These are phyloP conservation scores for Ganoderma lucidum DNA, from an alignment of 1,284 basidiomycete species.

Conservation along the genomic window DNA sequence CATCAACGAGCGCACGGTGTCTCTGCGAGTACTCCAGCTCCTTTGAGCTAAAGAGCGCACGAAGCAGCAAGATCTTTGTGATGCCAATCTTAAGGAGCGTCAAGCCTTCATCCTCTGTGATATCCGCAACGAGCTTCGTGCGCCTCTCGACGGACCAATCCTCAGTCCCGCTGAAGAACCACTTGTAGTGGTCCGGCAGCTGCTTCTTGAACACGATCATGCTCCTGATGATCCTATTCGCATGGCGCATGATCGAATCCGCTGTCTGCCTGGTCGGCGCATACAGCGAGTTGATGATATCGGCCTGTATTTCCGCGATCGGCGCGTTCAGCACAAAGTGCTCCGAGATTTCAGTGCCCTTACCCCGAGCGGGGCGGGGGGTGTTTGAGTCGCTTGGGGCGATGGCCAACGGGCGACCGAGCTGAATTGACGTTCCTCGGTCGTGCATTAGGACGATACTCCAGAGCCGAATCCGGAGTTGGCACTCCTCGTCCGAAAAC, in stretches of 20 bases:
- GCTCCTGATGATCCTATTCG: constrained; percentile 77
- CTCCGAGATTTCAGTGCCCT: constrained; percentile 62
- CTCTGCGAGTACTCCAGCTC: constrained; percentile 70
- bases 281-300: constrained; percentile 85
- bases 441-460: constrained; percentile 83
- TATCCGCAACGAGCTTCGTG: constrained; percentile 70
- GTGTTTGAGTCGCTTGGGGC: constrained; percentile 81
- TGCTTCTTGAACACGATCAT: constrained; percentile 71
- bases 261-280: constrained; percentile 70
- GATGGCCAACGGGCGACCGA: constrained; percentile 84
- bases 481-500: constrained; percentile 77
- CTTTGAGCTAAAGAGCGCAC: constrained; percentile 78
- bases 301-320: constrained; percentile 82
- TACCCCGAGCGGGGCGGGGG: constrained; percentile 64
- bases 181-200: constrained; percentile 72
- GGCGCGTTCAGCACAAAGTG: constrained; percentile 77
- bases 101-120: constrained; percentile 80
- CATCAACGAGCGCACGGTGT: constrained; percentile 76
- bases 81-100: constrained; percentile 84
- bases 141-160: constrained; percentile 74
- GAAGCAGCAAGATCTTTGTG: constrained; percentile 75
- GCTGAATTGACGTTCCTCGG: constrained; percentile 82
- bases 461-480: constrained; percentile 82
- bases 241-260: constrained; percentile 76
- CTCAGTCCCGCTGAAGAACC: constrained; percentile 75